These are phyloP conservation scores for Pseudohyphozyma bogoriensis DNA, from an alignment of 768 basidiomycete genomes.

Conservation along the genomic window DNA sequence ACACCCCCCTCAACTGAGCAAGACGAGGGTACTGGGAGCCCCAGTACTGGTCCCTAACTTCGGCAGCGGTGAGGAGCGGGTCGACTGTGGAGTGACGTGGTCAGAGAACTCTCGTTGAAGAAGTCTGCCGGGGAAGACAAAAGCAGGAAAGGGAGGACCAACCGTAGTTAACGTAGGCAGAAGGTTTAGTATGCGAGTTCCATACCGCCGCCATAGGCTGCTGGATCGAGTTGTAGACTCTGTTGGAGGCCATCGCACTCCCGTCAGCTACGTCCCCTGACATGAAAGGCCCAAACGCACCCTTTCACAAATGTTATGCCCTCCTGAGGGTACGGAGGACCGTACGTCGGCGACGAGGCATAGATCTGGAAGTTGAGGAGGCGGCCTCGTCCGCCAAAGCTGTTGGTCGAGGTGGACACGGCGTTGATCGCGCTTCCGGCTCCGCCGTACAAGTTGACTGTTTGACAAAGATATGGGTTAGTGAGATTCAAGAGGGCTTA, in stretches of 20 bases:
- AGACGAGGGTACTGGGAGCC: conserved; percentile 19
- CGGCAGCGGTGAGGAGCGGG: conserved; percentile 5
- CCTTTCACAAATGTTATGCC: conserved; percentile 46
- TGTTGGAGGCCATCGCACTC: no score
- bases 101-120: not conserved
- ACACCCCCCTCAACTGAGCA: conserved; percentile 9
- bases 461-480: no score
- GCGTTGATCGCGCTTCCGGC: conserved; percentile 17
- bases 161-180: conserved; percentile 23
- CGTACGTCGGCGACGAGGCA: conserved; percentile 23
- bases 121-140: no score
- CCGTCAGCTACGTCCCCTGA: no score
- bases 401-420: not conserved
- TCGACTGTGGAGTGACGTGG: conserved; percentile 8
- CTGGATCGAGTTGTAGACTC: conserved; percentile 22
- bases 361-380: conserved; percentile 29
- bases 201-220: not conserved
- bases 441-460: conserved; percentile 27
- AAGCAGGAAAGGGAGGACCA: no score
- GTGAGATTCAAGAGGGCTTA: no score
- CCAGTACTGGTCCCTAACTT: conserved; percentile 24
- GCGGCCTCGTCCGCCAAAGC: conserved; percentile 25
- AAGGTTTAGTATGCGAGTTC: not conserved
- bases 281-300: no score
- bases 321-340: conserved; percentile 36